Conservation (phyloP, 192 early-diverging fungal species). For the Coemansia sp. region DNA sequence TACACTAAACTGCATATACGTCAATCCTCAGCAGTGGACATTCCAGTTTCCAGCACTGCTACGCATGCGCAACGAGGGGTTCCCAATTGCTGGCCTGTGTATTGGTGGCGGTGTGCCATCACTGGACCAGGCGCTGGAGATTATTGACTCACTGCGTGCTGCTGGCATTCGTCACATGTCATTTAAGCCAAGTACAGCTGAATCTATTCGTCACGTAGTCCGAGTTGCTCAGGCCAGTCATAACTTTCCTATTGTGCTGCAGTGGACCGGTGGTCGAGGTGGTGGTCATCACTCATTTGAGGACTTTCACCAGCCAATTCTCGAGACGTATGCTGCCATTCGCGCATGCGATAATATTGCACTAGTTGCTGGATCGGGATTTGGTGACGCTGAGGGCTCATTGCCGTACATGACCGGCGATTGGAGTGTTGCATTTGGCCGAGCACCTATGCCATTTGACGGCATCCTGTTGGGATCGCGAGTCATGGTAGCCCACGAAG, state of each 20-base stretch:
- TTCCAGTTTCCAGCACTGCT: slow-evolving; percentile 78
- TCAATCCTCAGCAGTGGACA: slow-evolving; percentile 84
- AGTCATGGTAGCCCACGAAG: slow-evolving; percentile 92
- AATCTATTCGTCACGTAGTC: slow-evolving; percentile 77
- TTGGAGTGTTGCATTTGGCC: slow-evolving; percentile 77
- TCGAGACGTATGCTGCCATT: slow-evolving; percentile 66
- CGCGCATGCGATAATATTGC: slow-evolving; percentile 77
- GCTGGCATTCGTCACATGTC: slow-evolving; percentile 75
- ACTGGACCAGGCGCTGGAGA: slow-evolving; percentile 77
- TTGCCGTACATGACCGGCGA: slow-evolving; percentile 92
- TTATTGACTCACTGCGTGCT: slow-evolving; percentile 70
- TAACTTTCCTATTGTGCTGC: slow-evolving; percentile 82
- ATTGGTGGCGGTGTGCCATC: slow-evolving; percentile 92
- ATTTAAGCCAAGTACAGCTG: slow-evolving; percentile 83
- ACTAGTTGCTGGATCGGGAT: slow-evolving; percentile 88
- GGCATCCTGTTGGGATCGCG: slow-evolving; percentile 95
- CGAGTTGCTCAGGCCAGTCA: slow-evolving; percentile 80
- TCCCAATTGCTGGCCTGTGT: slow-evolving; percentile 89
- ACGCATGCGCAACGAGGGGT: slow-evolving; percentile 76
- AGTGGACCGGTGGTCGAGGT: slow-evolving; percentile 96
- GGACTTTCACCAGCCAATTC: slow-evolving; percentile 89
- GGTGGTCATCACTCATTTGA: slow-evolving; percentile 97
- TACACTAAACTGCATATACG: slow-evolving; percentile 88
- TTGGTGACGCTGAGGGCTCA: slow-evolving; percentile 83
- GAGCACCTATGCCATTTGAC: slow-evolving; percentile 93